phyloP scores from a whole-genome alignment of 495 filamentous ascomycete genomes.

The Hypomontagnella monticulosa region DNA sequence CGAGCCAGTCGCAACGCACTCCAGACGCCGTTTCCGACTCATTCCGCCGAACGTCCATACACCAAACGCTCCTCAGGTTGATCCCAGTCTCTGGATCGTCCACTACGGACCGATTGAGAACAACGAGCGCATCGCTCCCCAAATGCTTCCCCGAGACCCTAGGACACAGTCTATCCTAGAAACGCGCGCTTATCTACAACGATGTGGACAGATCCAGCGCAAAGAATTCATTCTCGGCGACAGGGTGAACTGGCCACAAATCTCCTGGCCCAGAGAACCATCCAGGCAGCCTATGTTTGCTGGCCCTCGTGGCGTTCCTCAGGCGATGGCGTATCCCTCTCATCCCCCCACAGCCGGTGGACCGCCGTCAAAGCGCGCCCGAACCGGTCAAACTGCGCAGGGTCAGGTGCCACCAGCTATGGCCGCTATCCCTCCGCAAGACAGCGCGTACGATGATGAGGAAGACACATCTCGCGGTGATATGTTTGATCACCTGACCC shows the following conservation, averaged over 20 bases:
- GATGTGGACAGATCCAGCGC: conserved; percentile 79
- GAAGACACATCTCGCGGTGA: conserved; percentile 88
- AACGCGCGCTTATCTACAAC: conserved; percentile 74
- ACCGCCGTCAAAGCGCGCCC: conserved; percentile 58
- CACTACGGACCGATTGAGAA: conserved; percentile 84
- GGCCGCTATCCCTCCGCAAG: conserved; percentile 48
- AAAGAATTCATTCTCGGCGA: conserved; percentile 96
- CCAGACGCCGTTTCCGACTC: conserved; percentile 85
- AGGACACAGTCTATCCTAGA: conserved; percentile 68
- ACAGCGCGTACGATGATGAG: conserved; percentile 79
- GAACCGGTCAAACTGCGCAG: conserved; percentile 46
- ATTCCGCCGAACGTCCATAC: conserved; percentile 68
- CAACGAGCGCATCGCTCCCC: conserved; percentile 72
- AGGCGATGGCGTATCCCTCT: conserved; percentile 62
- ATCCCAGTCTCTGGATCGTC: conserved; percentile 90
- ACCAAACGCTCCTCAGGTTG: conserved; percentile 68
- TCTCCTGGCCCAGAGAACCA: conserved; percentile 69
- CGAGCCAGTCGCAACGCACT: conserved; percentile 75
- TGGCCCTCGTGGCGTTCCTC: conserved; percentile 54
- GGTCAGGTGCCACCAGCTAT: conserved; percentile 37
- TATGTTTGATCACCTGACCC: conserved; percentile 84
- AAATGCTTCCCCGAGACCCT: conserved; percentile 66
- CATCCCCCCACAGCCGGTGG: conserved; percentile 51
- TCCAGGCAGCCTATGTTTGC: conserved; percentile 57
- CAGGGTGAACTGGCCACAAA: conserved; percentile 85